A percentile compares a stretch with the other conserved stretches of the same genome.
Evolutionary conservation across 2,329 filamentous ascomycete species (phyloP).

Genomic region (Cordyceps cateniannulata): DNA sequence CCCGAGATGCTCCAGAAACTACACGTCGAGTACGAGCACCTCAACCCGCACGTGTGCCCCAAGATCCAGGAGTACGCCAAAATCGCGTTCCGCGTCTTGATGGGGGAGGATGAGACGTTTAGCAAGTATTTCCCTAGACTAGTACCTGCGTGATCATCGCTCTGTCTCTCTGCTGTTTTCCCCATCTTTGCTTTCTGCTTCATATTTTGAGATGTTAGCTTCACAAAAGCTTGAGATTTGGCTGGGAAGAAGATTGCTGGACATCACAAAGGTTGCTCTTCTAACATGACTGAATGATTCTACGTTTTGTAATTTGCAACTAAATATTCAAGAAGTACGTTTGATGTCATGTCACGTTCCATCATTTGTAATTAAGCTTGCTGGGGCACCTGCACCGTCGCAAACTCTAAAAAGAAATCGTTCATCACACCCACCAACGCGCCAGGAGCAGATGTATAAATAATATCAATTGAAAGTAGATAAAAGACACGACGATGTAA

Average conservation of each 20-base stretch:
- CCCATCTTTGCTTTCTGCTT: background rate
- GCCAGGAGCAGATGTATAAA: background rate
- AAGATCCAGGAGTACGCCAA: background rate
- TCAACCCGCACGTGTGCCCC: background rate
- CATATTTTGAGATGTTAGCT: too few species aligned
- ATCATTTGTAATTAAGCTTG: too few species aligned
- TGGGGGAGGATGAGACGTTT: background rate
- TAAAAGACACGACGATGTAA: background rate
- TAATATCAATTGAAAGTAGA: background rate
- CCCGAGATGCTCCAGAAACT: background rate
- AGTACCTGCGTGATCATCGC: background rate
- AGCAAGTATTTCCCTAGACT: background rate
- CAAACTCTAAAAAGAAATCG: background rate
- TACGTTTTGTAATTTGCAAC: too few species aligned
- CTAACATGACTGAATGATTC: too few species aligned
- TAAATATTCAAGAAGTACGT: too few species aligned
- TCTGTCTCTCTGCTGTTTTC: background rate
- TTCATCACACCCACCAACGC: background rate
- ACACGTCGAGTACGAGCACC: background rate
- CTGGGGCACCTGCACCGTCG: too few species aligned
- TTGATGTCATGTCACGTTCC: too few species aligned
- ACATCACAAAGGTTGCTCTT: too few species aligned
- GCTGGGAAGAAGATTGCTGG: too few species aligned
- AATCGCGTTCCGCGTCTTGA: background rate
- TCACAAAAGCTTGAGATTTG: too few species aligned